These are phyloP conservation scores for Ananas comosus DNA, from an alignment of 176 grass and related monocot genomes.

Conservation along the genomic window DNA sequence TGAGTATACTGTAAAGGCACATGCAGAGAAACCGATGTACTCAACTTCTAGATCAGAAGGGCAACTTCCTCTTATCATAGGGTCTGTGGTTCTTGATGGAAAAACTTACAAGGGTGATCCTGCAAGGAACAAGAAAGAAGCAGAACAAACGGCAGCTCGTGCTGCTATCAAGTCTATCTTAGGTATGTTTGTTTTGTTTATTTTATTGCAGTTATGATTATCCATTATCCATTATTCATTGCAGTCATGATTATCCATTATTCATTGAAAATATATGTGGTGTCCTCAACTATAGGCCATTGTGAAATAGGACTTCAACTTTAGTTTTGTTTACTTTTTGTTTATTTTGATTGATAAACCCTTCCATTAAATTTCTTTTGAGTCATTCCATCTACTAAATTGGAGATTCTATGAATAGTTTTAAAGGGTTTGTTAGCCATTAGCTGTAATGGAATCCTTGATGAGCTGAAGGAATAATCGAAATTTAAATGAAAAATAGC, in stretches of 20 bases:
- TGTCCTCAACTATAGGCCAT: no score
- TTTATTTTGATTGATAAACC: no score
- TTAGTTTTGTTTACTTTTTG: no score
- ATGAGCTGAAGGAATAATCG: no score
- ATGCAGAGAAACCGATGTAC: conserved; percentile 28
- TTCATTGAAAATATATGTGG: neutral
- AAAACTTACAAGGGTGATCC: conserved; percentile 37
- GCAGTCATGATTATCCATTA: neutral
- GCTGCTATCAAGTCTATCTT: conserved; percentile 43
- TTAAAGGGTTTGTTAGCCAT: no score
- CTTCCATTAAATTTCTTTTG: no score
- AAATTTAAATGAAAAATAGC: no score
- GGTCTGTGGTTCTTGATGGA: conserved; percentile 39
- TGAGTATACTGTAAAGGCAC: conserved; percentile 47
- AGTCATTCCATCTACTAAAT: no score
- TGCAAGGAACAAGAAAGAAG: conserved; percentile 47
- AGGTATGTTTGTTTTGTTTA: conserved; percentile 36
- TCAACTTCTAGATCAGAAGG: conserved; percentile 7
- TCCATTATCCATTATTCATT: neutral
- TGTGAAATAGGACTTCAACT: no score
- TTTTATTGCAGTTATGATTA: neutral
- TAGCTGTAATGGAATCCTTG: no score
- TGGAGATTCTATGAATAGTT: no score
- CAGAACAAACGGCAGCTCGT: conserved; percentile 55
- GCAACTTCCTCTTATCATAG: conserved; percentile 18